Evolutionary conservation across 768 basidiomycete genomes (phyloP), one percentile per base, ranked within the genome.

Genomic region (Trametes elegans): DNA sequence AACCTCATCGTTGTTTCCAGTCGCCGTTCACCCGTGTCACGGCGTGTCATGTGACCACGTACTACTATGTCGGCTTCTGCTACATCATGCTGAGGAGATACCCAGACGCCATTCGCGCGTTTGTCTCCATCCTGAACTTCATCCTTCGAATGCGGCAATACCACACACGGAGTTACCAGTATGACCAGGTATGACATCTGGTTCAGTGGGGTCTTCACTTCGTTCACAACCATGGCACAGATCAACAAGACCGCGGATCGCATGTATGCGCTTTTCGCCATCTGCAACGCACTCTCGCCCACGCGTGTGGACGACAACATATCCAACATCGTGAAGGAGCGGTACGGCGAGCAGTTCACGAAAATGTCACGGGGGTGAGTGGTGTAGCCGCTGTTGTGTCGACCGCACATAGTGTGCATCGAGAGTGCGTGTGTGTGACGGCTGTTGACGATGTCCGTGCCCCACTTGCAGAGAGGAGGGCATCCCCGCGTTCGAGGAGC

Each of bases 231-330:
- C n/a, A 4, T 41, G 7, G 18, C 32, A 56, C 63, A 93, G 90
- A 97, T 99, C 73, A 93, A 88, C 75, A 98, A 98, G 78, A 95
- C 90, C 16, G 95, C 93, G 3, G 97, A 99, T 67, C 78, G 97
- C 41, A 99, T 98, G 95, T 96, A 98, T 65, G 94, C 94, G 5
- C 72, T 99, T 28, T 90, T 98, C 59, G 92, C 94, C 7, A 84
- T 99, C 56, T 96, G 93, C 74, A 89, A 93, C 62, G 88, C 91
- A 1, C 80, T 98, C 8, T 93, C 94, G 3, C 95, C 97, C 2
- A 94, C 88, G 52, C 81, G 94, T 53, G 75, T 96, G 58, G 96
- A 98, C 65, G 95, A 97, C 68, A 93, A 93, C 67, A 94, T 96
- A 66, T 87, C 93, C 71, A 88, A 92, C 69, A 87, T 86, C 49